A percentile compares a stretch with the other conserved stretches of the same genome.
phyloP scores from a whole-genome alignment of 495 filamentous ascomycete genomes.

The Chaetomium fimeti region DNA sequence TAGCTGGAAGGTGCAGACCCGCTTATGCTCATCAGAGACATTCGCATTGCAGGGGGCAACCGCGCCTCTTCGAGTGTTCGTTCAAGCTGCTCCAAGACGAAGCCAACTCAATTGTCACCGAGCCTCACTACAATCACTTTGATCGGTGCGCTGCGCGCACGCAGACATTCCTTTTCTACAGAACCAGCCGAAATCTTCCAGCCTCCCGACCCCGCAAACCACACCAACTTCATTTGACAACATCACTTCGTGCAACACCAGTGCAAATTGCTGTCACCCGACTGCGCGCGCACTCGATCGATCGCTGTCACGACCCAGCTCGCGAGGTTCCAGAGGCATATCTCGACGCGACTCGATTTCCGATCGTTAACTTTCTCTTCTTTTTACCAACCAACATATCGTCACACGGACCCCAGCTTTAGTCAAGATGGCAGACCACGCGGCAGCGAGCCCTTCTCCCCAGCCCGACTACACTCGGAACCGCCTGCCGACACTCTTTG shows the following conservation, averaged over 20 bases:
- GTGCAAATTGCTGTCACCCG: neutral
- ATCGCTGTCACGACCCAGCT: neutral
- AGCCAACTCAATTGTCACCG: slow-evolving; percentile 13
- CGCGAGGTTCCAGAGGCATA: neutral
- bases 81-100: slow-evolving; percentile 17
- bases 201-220: neutral
- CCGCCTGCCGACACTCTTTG: slow-evolving; percentile 87
- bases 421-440: slow-evolving; percentile 41
- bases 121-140: neutral
- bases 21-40: slow-evolving; percentile 16
- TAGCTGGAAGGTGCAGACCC: slow-evolving; percentile 10
- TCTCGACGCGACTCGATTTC: neutral
- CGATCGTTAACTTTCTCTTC: neutral
- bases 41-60: slow-evolving; percentile 15
- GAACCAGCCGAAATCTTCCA: neutral
- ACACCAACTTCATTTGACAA: slow-evolving; percentile 5
- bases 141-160: slow-evolving; percentile 25
- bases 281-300: slow-evolving; percentile 7
- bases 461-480: slow-evolving; percentile 62
- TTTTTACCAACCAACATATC: neutral
- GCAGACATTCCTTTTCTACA: slow-evolving; percentile 20
- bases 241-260: slow-evolving; percentile 13
- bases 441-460: slow-evolving; percentile 39
- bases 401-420: neutral
- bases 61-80: slow-evolving; percentile 12